phyloP scores from a whole-genome alignment of 2,329 filamentous ascomycete species.

The Talaromyces islandicus region DNA sequence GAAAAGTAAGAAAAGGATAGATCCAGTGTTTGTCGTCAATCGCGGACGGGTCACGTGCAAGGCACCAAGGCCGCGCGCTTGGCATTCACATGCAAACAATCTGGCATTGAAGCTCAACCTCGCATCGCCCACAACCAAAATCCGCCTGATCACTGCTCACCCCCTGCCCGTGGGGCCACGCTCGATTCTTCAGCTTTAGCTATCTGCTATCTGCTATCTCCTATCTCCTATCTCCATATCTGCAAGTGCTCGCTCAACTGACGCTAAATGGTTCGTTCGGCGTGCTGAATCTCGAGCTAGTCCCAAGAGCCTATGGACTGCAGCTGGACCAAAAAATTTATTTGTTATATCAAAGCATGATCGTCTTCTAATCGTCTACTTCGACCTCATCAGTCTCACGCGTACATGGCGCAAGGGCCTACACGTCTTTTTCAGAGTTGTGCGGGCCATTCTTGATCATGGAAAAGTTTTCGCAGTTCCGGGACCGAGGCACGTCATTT shows the following conservation, averaged over 20 bases:
- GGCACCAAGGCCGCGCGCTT: not conserved
- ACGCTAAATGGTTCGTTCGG: not conserved
- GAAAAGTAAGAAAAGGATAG: too few relatives aligned
- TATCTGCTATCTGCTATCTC: not conserved
- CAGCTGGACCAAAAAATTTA: not conserved
- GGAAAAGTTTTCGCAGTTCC: constrained; percentile 93
- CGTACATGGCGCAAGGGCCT: not conserved
- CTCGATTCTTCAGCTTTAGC: not conserved
- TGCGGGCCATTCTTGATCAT: constrained; percentile 42
- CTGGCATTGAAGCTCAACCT: not conserved
- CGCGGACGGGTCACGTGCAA: not conserved
- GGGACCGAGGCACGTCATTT: constrained; percentile 66
- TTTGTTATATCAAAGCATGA: not conserved
- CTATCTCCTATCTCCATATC: not conserved
- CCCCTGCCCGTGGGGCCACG: not conserved
- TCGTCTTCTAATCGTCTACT: not conserved
- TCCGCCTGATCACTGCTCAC: not conserved
- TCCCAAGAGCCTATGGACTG: not conserved
- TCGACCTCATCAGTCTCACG: not conserved
- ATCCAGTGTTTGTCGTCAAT: not conserved
- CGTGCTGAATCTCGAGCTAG: not conserved
- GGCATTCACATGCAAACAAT: not conserved
- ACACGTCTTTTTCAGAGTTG: not conserved
- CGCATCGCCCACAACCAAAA: not conserved
- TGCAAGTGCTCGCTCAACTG: not conserved